Evolutionary conservation across 2,329 filamentous ascomycete species (phyloP), one percentile per base, ranked within the genome.

Genomic region (Mariannaea elegans): DNA sequence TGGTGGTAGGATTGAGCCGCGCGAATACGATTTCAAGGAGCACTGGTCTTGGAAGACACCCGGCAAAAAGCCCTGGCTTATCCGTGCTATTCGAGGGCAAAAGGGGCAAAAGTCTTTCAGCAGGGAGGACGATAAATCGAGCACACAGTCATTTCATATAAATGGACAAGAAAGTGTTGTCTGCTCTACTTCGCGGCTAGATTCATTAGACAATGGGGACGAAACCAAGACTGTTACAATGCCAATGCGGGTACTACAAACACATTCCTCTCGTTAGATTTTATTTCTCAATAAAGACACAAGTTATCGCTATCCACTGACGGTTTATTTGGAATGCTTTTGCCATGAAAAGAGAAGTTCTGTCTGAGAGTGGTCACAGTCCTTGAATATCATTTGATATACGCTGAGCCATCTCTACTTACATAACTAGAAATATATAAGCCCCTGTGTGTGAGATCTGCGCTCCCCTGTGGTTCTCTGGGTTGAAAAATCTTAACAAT

Each of bases 41-140:
- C 65, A 67, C 23, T 67, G 65, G 65, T 65, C 65, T 3, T 67
- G 65, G 65, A 67, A 56, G n/a, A 50, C 48, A 0, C 58, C 61
- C 0, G 65, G 65, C 4, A 57, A 41, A 19, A 67, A 62, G 1
- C 63, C 63, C 0, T 67, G 65, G 65, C 62, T 56, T 36, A 47
- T 67, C 1, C 61, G 61, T 9, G 63, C 34, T 2, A 21, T 64
- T 5, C 10, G 8, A 16, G 13, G 21, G 2, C 41, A n/a, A 4
- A 21, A n/a, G 7, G 13, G 21, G 2, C 41, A n/a, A 4, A 21
- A 2, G 3, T 27, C 21, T 6, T 7, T 5, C 3, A 7, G 14
- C 19, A 44, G 27, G 41, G 23, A 23, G 4, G 41, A 44, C 23
- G 41, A 44, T 19, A 27, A 44, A 12, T 44, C 41, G 12, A 44